These are phyloP conservation scores for Trametes cingulata DNA, from an alignment of 768 basidiomycete species.

Conservation along the genomic window DNA sequence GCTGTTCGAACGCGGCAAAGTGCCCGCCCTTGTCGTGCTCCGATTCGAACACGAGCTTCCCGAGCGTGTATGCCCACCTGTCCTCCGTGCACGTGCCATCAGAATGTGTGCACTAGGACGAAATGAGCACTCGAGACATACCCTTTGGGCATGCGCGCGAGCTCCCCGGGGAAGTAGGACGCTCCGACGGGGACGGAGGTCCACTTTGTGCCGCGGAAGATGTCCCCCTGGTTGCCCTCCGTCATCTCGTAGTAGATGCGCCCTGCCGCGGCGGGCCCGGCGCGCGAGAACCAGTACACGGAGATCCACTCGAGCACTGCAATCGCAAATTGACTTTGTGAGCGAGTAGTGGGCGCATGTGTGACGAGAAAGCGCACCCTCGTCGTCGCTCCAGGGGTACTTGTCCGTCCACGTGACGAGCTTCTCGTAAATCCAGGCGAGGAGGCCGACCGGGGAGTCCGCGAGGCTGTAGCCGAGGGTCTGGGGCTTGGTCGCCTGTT, in stretches of 20 bases:
- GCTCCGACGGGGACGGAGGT: constrained; percentile 31
- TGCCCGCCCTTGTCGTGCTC: constrained; percentile 31
- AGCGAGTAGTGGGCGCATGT: neutral
- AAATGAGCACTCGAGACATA: constrained; percentile 12
- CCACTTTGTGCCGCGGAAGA: neutral
- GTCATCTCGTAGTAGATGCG: constrained; percentile 36
- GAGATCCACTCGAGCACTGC: constrained; percentile 40
- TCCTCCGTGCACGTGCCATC: too few species aligned
- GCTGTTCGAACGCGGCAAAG: constrained; percentile 31
- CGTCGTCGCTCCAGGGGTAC: constrained; percentile 60
- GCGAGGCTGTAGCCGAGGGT: constrained; percentile 50
- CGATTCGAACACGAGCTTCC: constrained; percentile 28
- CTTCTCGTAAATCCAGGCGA: constrained; percentile 43
- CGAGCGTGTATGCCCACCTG: constrained; percentile 29
- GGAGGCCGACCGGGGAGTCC: constrained; percentile 55
- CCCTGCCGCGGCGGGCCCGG: constrained; percentile 33
- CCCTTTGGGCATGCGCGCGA: constrained; percentile 21
- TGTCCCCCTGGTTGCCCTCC: neutral
- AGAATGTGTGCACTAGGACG: neutral
- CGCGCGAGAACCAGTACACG: constrained; percentile 39
- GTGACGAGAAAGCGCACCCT: constrained; percentile 36
- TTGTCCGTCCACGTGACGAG: constrained; percentile 39
- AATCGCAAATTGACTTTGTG: too few species aligned
- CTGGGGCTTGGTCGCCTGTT: constrained; percentile 37
- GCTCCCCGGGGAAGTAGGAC: constrained; percentile 35